These are phyloP conservation scores for Trichoderma brevicompactum DNA, from an alignment of 2,329 filamentous ascomycete genomes.

Conservation along the genomic window DNA sequence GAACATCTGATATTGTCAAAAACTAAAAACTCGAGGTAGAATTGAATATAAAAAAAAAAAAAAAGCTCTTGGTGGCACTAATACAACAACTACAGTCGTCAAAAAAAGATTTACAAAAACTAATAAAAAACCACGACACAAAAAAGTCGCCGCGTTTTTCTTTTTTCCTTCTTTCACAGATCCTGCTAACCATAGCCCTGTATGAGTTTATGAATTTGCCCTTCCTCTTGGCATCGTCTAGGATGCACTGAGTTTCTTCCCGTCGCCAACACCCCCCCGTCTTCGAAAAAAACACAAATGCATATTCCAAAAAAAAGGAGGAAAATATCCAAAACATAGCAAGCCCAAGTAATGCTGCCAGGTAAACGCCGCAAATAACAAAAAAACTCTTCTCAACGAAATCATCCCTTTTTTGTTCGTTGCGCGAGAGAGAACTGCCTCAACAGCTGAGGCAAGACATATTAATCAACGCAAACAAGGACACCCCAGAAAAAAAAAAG, in stretches of 20 bases:
- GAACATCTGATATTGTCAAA: background rate
- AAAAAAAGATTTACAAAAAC: constrained; percentile 22
- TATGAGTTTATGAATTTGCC: constrained; percentile 23
- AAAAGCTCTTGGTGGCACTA: constrained; percentile 14
- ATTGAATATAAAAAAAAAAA: background rate
- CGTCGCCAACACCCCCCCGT: background rate
- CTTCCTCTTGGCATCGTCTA: constrained; percentile 11
- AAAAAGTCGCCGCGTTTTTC: constrained; percentile 16
- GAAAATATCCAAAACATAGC: constrained; percentile 20
- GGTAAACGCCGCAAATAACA: constrained; percentile 28
- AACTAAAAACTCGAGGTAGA: background rate
- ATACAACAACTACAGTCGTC: constrained; percentile 22
- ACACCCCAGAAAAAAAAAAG: constrained; percentile 1
- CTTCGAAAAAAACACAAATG: constrained; percentile 13
- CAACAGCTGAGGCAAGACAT: constrained; percentile 12
- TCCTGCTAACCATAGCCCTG: constrained; percentile 25
- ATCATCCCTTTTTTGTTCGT: background rate
- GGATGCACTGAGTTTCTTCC: constrained; percentile 3
- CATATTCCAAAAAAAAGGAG: constrained; percentile 5
- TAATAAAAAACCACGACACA: background rate
- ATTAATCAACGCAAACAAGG: constrained; percentile 25
- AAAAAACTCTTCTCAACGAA: background rate
- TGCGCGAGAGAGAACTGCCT: constrained; percentile 12
- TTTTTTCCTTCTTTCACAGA: constrained; percentile 22
- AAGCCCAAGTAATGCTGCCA: constrained; percentile 30